These are phyloP conservation scores for Sclerotinia spermophila DNA, from an alignment of 2,329 filamentous ascomycete genomes.

Conservation along the genomic window DNA sequence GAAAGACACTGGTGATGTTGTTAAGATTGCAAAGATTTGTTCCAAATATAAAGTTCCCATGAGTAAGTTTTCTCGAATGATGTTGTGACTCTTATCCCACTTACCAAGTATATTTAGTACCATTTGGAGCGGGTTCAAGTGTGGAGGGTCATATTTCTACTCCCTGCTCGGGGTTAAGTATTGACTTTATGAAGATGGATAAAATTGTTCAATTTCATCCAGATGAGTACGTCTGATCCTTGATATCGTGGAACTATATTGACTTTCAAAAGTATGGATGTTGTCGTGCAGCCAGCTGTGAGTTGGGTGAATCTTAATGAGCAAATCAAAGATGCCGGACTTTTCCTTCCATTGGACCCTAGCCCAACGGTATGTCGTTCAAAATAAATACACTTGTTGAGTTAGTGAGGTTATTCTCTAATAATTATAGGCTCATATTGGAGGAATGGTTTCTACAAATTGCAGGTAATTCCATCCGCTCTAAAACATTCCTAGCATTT, in stretches of 20 bases:
- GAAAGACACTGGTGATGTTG: slow-evolving; percentile 57
- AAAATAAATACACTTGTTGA: no score
- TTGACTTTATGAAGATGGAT: slow-evolving; percentile 87
- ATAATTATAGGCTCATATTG: slow-evolving; percentile 59
- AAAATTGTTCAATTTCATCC: slow-evolving; percentile 73
- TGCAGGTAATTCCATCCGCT: slow-evolving; percentile 39
- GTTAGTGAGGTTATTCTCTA: neutral
- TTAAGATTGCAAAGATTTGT: slow-evolving; percentile 63
- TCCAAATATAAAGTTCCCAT: slow-evolving; percentile 75
- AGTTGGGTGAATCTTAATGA: slow-evolving; percentile 85
- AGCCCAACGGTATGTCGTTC: slow-evolving; percentile 43
- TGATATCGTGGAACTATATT: neutral
- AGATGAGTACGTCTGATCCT: slow-evolving; percentile 51
- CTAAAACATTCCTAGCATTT: neutral
- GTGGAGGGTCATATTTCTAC: slow-evolving; percentile 81
- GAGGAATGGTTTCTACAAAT: slow-evolving; percentile 78
- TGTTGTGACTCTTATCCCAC: neutral
- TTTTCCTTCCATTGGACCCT: slow-evolving; percentile 90
- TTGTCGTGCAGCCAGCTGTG: slow-evolving; percentile 84
- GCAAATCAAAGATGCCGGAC: slow-evolving; percentile 59
- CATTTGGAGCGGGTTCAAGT: slow-evolving; percentile 13
- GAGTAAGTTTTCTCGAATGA: slow-evolving; percentile 45
- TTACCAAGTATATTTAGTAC: neutral
- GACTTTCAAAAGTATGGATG: slow-evolving; percentile 58
- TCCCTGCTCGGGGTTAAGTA: slow-evolving; percentile 77